phyloP scores from a whole-genome alignment of 2,329 filamentous ascomycete species.

The Pseudonectria buxi region DNA sequence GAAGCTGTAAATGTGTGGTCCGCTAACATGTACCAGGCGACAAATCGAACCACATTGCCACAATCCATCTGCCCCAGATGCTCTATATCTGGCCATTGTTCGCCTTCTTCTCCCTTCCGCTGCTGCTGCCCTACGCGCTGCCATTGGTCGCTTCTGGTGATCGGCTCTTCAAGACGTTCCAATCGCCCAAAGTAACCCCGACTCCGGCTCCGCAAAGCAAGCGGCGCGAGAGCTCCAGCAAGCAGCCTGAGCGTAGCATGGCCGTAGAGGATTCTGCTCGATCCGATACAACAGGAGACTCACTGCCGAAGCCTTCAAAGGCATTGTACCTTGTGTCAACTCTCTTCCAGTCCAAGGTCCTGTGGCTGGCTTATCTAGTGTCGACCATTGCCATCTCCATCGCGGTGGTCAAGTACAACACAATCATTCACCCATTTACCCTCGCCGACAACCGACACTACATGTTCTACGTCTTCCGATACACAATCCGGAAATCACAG shows the following conservation, averaged over 20 bases:
- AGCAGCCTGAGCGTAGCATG: no score
- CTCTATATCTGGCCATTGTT: conserved; percentile 93
- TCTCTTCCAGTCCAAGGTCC: conserved; percentile 27
- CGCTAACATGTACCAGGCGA: conserved; percentile 54
- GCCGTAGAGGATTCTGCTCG: no score
- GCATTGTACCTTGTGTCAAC: conserved; percentile 4
- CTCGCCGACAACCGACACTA: conserved; percentile 96
- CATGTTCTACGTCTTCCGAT: conserved; percentile 91
- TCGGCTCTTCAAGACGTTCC: neutral
- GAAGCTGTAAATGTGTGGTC: neutral
- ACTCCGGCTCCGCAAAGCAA: neutral
- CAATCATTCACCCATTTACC: conserved; percentile 90
- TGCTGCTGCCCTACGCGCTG: conserved; percentile 52
- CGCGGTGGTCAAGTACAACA: conserved; percentile 68
- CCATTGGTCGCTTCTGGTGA: conserved; percentile 22
- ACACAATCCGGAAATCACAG: conserved; percentile 62
- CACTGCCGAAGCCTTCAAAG: conserved; percentile 7
- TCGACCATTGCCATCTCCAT: conserved; percentile 31
- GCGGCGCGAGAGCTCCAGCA: no score
- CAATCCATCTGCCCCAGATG: conserved; percentile 84
- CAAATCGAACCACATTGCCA: conserved; percentile 88
- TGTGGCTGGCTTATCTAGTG: conserved; percentile 31
- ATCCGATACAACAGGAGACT: no score
- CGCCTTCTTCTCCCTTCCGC: conserved; percentile 79
- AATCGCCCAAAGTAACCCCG: neutral